Conservation (phyloP, 495 filamentous ascomycete genomes). For the Trichocladium uniseriatum region DNA sequence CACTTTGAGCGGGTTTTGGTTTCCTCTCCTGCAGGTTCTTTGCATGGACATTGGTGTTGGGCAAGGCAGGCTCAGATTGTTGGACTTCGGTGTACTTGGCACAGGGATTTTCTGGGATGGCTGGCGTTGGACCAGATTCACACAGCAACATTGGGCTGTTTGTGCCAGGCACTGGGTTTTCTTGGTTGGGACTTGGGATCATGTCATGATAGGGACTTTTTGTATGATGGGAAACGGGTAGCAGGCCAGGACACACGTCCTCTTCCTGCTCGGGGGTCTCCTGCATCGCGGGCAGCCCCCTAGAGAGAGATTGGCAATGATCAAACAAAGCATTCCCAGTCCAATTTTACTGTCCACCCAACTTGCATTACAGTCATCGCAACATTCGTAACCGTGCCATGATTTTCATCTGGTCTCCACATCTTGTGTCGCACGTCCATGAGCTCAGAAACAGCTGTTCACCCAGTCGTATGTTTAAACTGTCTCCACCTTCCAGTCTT, state of each 20-base stretch:
- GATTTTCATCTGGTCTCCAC: conserved; percentile 3
- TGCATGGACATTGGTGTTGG: conserved; percentile 14
- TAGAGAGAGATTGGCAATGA: conserved; percentile 9
- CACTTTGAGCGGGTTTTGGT: conserved; percentile 29
- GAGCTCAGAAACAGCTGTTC: neutral
- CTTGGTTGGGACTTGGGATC: conserved; percentile 10
- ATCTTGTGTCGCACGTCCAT: neutral
- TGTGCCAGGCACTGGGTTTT: conserved; percentile 2
- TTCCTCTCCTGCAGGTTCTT: conserved; percentile 30
- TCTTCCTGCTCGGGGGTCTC: neutral
- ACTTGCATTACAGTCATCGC: too few species aligned
- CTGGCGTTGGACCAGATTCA: conserved; percentile 16
- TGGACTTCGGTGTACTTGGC: conserved; percentile 4
- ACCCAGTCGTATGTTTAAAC: neutral
- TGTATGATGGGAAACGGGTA: conserved; percentile 10
- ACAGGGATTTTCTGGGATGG: neutral
- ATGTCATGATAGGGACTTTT: conserved; percentile 14
- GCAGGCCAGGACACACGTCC: neutral
- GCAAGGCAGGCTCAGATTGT: conserved; percentile 13
- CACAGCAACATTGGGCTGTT: conserved; percentile 3
- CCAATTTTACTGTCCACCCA: neutral
- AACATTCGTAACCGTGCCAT: too few species aligned
- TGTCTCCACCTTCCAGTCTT: neutral
- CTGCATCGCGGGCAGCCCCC: neutral
- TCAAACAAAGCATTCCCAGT: conserved; percentile 9